Conservation (phyloP, 257 asterid genomes). For the Handroanthus guayacan region DNA sequence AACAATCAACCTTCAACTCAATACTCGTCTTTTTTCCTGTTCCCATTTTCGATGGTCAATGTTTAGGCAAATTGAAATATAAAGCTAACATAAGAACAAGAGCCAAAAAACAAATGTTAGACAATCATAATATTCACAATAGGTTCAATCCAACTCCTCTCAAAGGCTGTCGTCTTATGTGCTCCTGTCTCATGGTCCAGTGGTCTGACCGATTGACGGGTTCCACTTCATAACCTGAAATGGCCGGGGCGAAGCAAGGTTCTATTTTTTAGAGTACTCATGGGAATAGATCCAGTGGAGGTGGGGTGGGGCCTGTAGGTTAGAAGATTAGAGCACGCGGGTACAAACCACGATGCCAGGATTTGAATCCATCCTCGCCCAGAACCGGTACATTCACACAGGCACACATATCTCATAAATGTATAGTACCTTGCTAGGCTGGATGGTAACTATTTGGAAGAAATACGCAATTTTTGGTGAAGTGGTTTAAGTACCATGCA, state of each 20-base stretch:
- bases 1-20: conserved; percentile 11
- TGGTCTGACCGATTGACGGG: too few species aligned
- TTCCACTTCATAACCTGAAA: too few species aligned
- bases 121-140: not conserved
- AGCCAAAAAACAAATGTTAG: not conserved
- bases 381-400: not conserved
- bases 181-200: too few species aligned
- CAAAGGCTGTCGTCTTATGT: too few species aligned
- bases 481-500: conserved; percentile 16
- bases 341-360: too few species aligned
- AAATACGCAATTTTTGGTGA: not conserved
- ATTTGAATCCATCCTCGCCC: too few species aligned
- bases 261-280: too few species aligned
- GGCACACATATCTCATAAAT: not conserved
- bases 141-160: too few species aligned
- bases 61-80: not conserved
- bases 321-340: too few species aligned
- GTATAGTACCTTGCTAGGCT: not conserved
- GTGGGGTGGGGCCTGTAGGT: too few species aligned
- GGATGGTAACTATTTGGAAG: not conserved
- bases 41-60: conserved; percentile 17
- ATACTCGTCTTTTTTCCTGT: conserved; percentile 16
- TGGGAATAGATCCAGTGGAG: too few species aligned
- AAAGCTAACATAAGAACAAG: conserved; percentile 11
- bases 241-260: too few species aligned